These are phyloP conservation scores for Verticillium albo-atrum DNA, from an alignment of 2,329 filamentous ascomycete genomes.

Conservation along the genomic window DNA sequence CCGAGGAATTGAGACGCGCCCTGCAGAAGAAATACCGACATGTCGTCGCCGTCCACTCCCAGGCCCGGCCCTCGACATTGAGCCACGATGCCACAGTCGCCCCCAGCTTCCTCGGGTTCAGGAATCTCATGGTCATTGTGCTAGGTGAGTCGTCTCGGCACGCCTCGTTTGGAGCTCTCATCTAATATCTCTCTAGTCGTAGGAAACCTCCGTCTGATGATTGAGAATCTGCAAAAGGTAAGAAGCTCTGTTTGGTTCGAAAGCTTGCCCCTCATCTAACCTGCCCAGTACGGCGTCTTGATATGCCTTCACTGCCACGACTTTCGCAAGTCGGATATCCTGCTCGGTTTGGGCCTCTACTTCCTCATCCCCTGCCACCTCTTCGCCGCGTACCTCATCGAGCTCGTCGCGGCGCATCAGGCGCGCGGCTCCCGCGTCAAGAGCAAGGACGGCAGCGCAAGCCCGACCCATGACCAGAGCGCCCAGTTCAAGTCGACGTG, in stretches of 20 bases:
- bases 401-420: conserved; percentile 75
- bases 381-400: conserved; percentile 85
- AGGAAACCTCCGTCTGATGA: conserved; percentile 88
- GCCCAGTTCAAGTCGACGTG: conserved; percentile 70
- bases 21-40: conserved; percentile 76
- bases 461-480: conserved; percentile 56
- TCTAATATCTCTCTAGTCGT: conserved; percentile 55
- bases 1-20: conserved; percentile 26
- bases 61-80: conserved; percentile 69
- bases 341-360: conserved; percentile 74
- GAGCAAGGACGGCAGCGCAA: conserved; percentile 43
- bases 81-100: conserved; percentile 73
- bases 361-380: conserved; percentile 87
- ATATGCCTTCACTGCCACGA: conserved; percentile 90
- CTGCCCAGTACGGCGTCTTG: conserved; percentile 79
- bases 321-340: conserved; percentile 72
- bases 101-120: conserved; percentile 88
- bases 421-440: conserved; percentile 64
- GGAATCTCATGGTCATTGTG: conserved; percentile 94
- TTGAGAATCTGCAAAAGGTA: conserved; percentile 95
- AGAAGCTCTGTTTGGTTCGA: background rate
- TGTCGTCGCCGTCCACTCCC: conserved; percentile 79
- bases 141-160: conserved; percentile 52
- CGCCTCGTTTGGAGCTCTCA: background rate
- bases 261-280: background rate